Base-by-base conservation (phyloP, 192 early-diverging fungal genomes). In the Entomortierella chlamydospora region DNA sequence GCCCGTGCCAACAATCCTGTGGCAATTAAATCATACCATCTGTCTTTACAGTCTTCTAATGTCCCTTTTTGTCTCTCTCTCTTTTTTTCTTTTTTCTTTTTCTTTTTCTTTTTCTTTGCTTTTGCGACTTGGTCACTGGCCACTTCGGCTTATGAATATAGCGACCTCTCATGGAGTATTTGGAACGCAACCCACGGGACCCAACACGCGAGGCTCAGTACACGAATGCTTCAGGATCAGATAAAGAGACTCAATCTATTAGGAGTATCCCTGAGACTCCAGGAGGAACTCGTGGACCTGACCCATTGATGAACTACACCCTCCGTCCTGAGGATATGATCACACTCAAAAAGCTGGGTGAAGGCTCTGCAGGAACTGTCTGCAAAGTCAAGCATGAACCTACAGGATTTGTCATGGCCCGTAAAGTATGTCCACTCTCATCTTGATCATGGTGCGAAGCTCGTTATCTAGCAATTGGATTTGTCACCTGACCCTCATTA, bases 361-460 rank as follows among this genome's bases (percentile, higher is more conserved):
- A 96, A 34, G 98, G 98, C 4, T 93, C 93, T 29, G 95, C 95
- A 49, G 82, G 82, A 23, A 96, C 96, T 1, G 98, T 99, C 29
- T 85, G 91, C 37, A 94, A 94, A 82, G 95, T 97, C 20, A 70
- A 86, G 66, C 93, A 98, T 82, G 68, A 80, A 53, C 93, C 93
- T 30, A 90, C 87, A 26, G 81, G 82, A 15, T 87, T 87, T 28
- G 86, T 98, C 31, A 97, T 99, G 96, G 98, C 98, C 15, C 89
- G 95, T 50, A 99, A 99, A 87, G 94, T 96, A 80, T 80, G 70
- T 61, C 68, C 25, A 28, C 17, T 10, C n/a, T 7, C 26, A n/a
- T 56, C n/a, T n/a, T n/a, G n/a, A n/a, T n/a, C n/a, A n/a, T n/a
- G n/a, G n/a, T n/a, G n/a, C n/a, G n/a, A n/a, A n/a, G n/a, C n/a